These are phyloP conservation scores for Syncephalastrum contaminatum DNA, from an alignment of 371 early-diverging fungal genomes.

Conservation along the genomic window DNA sequence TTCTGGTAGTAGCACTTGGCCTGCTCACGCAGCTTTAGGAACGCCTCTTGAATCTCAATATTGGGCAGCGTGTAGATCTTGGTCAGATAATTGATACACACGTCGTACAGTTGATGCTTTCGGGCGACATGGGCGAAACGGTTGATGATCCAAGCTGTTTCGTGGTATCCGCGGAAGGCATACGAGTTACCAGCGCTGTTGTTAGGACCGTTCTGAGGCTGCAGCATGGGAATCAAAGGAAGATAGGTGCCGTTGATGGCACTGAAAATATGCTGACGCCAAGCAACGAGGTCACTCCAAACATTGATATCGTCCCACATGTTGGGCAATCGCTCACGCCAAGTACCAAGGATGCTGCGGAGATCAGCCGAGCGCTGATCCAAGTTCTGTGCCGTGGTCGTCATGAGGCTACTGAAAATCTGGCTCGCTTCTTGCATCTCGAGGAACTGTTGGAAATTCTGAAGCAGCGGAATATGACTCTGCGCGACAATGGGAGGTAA, in stretches of 20 bases:
- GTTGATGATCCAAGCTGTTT: conserved; percentile 99
- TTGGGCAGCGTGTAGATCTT: conserved; percentile 99
- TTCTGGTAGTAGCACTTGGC: conserved; percentile 95
- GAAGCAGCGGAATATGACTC: conserved; percentile 85
- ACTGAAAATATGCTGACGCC: conserved; percentile 97
- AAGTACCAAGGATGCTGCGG: conserved; percentile 87
- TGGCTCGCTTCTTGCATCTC: conserved; percentile 92
- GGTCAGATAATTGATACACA: conserved; percentile 90
- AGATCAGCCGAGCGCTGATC: conserved; percentile 86
- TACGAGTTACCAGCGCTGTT: conserved; percentile 74
- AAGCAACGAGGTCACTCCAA: conserved; percentile 97
- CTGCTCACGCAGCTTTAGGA: conserved; percentile 96
- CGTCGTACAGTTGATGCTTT: conserved; percentile 92
- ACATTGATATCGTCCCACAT: conserved; percentile 96
- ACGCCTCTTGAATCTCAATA: conserved; percentile 99
- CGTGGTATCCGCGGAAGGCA: conserved; percentile 98
- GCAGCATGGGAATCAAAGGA: conserved; percentile 78
- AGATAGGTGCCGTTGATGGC: conserved; percentile 94
- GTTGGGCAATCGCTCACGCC: conserved; percentile 98
- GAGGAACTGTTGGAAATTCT: conserved; percentile 92
- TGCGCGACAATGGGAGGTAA: conserved; percentile 82
- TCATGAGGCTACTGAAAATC: conserved; percentile 80
- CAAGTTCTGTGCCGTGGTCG: conserved; percentile 77
- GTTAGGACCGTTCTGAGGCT: conserved; percentile 46
- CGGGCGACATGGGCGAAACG: conserved; percentile 99